Evolutionary conservation across 192 early-diverging fungal genomes (phyloP).

Genomic region (Podila epigama): DNA sequence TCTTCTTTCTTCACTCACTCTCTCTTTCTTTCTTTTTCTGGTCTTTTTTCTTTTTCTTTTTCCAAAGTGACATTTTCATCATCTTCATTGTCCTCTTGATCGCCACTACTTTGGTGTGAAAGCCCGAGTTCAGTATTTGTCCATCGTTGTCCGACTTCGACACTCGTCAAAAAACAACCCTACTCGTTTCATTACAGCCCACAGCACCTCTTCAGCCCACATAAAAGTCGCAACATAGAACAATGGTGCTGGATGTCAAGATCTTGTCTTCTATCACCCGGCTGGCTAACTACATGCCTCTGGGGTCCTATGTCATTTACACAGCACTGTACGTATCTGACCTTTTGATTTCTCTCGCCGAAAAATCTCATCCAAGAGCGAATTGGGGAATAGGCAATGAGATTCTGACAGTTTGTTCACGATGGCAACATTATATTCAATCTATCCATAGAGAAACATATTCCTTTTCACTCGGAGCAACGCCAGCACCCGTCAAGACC

Average conservation of each 20-base stretch:
- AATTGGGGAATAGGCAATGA: neutral
- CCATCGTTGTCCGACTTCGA: too few relatives aligned
- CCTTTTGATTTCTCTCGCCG: neutral
- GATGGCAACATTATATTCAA: neutral
- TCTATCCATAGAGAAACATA: conserved; percentile 30
- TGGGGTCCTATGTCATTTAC: conserved; percentile 49
- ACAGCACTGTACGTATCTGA: conserved; percentile 30
- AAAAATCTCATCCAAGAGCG: neutral
- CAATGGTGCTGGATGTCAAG: conserved; percentile 24
- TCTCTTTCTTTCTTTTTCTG: neutral
- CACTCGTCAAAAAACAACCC: too few relatives aligned
- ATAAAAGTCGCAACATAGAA: neutral
- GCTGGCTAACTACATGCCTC: conserved; percentile 44
- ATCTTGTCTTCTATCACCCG: conserved; percentile 39
- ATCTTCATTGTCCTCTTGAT: too few relatives aligned
- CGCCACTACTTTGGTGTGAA: too few relatives aligned
- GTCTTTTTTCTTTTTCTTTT: neutral
- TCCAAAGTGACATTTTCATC: too few relatives aligned
- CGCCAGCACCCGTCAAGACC: conserved; percentile 23
- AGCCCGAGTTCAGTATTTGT: too few relatives aligned
- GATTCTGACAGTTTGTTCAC: neutral
- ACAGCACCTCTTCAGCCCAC: neutral
- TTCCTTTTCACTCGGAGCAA: conserved; percentile 33
- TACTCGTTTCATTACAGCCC: too few relatives aligned
- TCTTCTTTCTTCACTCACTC: neutral